Evolutionary conservation across 352 stramenopile genomes (phyloP).

Genomic region (Globisporangium echinulatum): DNA sequence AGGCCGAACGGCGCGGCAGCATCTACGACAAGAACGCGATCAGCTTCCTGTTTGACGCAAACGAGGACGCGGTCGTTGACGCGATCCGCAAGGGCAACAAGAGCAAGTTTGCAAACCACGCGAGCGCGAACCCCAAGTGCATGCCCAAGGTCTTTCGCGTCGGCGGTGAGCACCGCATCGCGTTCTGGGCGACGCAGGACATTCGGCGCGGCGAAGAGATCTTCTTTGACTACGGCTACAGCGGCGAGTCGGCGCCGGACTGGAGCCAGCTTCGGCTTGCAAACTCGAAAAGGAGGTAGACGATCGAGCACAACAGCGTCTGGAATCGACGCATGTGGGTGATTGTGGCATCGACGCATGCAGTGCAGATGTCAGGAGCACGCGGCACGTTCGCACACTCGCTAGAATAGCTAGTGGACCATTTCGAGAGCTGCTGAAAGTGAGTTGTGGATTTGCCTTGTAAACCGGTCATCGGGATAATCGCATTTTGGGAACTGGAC

Average conservation of each 20-base stretch:
- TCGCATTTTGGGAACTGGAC: no score
- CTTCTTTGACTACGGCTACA: conserved; percentile 69
- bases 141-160: conserved; percentile 75
- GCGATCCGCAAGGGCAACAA: conserved; percentile 92
- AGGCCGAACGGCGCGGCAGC: conserved; percentile 61
- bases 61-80: conserved; percentile 87
- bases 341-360: no score
- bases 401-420: no score
- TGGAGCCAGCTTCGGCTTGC: conserved; percentile 58
- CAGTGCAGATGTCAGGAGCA: no score
- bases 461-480: no score
- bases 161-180: conserved; percentile 84
- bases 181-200: conserved; percentile 87
- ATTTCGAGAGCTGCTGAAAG: no score
- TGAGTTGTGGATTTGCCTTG: no score
- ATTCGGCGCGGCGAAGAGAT: conserved; percentile 79
- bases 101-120: conserved; percentile 88
- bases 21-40: conserved; percentile 86
- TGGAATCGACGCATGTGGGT: no score
- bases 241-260: conserved; percentile 47
- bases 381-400: no score
- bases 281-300: conserved; percentile 6
- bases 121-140: conserved; percentile 60
- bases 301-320: no score
- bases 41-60: conserved; percentile 90